phyloP scores from a whole-genome alignment of 495 filamentous ascomycete genomes.

The Cryomyces minteri region DNA sequence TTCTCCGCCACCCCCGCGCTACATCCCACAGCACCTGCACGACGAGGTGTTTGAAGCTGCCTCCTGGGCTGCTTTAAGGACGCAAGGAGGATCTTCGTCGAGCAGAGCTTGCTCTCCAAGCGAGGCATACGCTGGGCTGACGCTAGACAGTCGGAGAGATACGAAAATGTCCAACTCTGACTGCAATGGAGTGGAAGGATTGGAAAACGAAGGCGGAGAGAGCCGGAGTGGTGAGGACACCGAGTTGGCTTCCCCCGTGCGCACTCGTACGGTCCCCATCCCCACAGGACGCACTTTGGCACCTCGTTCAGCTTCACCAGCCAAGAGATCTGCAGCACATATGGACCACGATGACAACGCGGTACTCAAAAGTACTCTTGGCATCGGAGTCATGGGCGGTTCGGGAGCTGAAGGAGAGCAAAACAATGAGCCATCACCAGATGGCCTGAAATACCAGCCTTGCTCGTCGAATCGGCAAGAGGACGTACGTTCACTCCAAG shows the following conservation, averaged over 20 bases:
- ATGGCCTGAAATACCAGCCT: too few species aligned
- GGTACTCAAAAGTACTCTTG: too few species aligned
- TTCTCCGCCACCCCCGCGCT: slow-evolving; percentile 28
- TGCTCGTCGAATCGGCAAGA: too few species aligned
- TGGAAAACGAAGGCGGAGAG: neutral
- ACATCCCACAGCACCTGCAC: slow-evolving; percentile 42
- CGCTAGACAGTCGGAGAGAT: slow-evolving; percentile 28
- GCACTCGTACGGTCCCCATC: neutral
- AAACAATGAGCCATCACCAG: too few species aligned
- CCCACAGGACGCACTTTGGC: neutral
- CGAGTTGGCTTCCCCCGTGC: neutral
- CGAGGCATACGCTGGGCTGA: slow-evolving; percentile 53
- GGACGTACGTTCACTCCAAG: too few species aligned
- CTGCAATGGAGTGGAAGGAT: neutral
- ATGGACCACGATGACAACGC: slow-evolving; percentile 18
- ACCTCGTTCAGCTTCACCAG: slow-evolving; percentile 30
- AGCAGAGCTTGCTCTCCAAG: slow-evolving; percentile 48
- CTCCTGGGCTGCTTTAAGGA: slow-evolving; percentile 18
- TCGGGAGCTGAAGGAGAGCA: too few species aligned
- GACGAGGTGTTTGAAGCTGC: slow-evolving; percentile 29
- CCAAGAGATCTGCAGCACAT: slow-evolving; percentile 34
- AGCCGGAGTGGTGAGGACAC: neutral
- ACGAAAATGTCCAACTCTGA: slow-evolving; percentile 7
- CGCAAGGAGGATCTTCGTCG: slow-evolving; percentile 17
- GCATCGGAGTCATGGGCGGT: too few species aligned